Evolutionary conservation across 176 grass and related monocot genomes (phyloP).

Genomic region (Zoysia japonica): DNA sequence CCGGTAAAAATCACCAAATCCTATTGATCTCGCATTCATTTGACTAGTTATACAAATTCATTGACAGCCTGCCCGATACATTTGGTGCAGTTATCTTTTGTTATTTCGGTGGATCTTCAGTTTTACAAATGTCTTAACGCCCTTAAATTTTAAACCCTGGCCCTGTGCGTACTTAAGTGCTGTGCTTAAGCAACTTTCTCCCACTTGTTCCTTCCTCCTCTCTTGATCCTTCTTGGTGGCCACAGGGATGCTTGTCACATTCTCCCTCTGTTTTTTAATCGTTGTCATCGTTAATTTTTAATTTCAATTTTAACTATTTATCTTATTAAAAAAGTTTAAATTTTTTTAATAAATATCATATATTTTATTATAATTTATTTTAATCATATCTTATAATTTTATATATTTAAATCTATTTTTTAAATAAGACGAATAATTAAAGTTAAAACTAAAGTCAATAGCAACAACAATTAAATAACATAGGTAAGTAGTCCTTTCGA

Average conservation of each 20-base stretch:
- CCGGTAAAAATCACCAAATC: neutral
- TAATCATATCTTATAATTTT: no score
- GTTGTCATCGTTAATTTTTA: no score
- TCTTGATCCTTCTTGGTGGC: conserved; percentile 41
- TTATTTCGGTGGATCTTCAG: conserved; percentile 26
- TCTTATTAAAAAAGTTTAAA: no score
- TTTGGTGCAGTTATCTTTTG: conserved; percentile 9
- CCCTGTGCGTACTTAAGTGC: conserved; percentile 39
- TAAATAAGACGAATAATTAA: no score
- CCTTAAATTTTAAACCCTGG: conserved; percentile 7
- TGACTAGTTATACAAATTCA: conserved; percentile 11
- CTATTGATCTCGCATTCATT: conserved; percentile 23
- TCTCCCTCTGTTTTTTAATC: conserved; percentile 5
- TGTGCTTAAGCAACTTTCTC: conserved; percentile 38
- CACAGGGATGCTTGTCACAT: conserved; percentile 78
- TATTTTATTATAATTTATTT: no score
- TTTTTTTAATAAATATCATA: no score
- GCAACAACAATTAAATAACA: no score
- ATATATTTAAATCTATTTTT: no score
- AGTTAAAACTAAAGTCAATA: no score
- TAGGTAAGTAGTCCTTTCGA: conserved; percentile 34
- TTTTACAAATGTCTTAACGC: conserved; percentile 39
- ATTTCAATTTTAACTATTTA: no score
- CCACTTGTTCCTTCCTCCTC: conserved; percentile 11
- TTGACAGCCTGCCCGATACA: neutral